A percentile compares a stretch with the other conserved stretches of the same genome.
These are phyloP conservation scores for Lachnellula cervina DNA, from an alignment of 2,329 filamentous ascomycete genomes.

Conservation along the genomic window DNA sequence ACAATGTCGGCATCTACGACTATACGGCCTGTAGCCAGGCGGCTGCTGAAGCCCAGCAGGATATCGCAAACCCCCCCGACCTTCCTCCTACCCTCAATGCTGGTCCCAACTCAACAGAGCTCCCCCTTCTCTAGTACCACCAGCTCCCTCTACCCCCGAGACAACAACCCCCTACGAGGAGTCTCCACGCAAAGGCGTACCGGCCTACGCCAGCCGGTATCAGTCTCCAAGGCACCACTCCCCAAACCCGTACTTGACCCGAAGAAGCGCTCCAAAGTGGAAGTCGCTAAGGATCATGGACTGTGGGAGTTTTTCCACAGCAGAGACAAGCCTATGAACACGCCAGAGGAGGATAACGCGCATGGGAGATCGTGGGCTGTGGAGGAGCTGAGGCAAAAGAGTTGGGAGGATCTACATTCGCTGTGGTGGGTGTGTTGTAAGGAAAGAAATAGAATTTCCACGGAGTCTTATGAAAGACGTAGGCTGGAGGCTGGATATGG, in stretches of 20 bases:
- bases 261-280: constrained; percentile 49
- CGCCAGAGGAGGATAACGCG: constrained; percentile 63
- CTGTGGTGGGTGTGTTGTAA: constrained; percentile 94
- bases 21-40: constrained; percentile 22
- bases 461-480: constrained; percentile 63
- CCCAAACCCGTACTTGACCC: constrained; percentile 64
- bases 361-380: constrained; percentile 82
- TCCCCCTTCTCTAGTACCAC: constrained; percentile 31
- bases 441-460: constrained; percentile 86
- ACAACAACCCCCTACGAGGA: constrained; percentile 75
- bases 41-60: constrained; percentile 16
- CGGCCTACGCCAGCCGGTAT: constrained; percentile 69
- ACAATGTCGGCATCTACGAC: constrained; percentile 28
- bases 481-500: constrained; percentile 70
- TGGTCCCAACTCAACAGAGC: constrained; percentile 22
- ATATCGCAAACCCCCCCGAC: constrained; percentile 19
- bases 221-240: constrained; percentile 65
- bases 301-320: constrained; percentile 88
- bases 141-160: constrained; percentile 41
- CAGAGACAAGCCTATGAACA: constrained; percentile 61
- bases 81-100: constrained; percentile 31
- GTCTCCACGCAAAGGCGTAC: constrained; percentile 76
- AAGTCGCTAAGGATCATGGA: constrained; percentile 69
- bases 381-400: constrained; percentile 81
- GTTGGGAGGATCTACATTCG: constrained; percentile 86